Percentiles rank a stretch among this genome's conserved stretches.
Conservation (phyloP, 225 moss, liverwort and hornwort species). For the Physcomitrellopsis africana region DNA sequence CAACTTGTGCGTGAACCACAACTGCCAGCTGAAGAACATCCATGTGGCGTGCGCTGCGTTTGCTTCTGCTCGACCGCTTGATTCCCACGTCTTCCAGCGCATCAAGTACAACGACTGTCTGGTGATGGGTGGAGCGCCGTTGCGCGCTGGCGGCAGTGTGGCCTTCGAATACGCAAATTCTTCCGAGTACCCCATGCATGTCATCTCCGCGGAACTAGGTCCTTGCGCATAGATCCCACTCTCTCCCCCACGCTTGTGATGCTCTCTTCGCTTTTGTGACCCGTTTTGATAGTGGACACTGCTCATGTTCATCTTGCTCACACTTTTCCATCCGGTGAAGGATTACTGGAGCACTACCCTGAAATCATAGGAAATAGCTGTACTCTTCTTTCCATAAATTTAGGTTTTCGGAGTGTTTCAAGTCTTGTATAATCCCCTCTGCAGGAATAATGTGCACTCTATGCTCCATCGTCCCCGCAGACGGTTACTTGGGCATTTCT, state of each 20-base stretch:
- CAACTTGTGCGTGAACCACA: slow-evolving; percentile 73
- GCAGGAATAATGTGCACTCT: slow-evolving; percentile 18
- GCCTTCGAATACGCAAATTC: slow-evolving; percentile 92
- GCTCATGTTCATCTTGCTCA: not conserved
- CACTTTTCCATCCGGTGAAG: not conserved
- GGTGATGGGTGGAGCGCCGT: slow-evolving; percentile 78
- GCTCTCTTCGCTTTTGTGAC: slow-evolving; percentile 14
- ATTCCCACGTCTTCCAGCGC: slow-evolving; percentile 76
- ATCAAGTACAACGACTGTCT: slow-evolving; percentile 85
- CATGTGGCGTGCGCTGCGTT: slow-evolving; percentile 91
- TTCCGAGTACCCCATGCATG: slow-evolving; percentile 86
- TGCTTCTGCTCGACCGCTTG: slow-evolving; percentile 86
- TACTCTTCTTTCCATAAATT: slow-evolving; percentile 5
- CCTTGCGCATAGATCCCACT: slow-evolving; percentile 50
- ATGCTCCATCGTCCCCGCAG: too few species aligned
- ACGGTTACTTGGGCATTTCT: too few species aligned
- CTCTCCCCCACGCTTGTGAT: slow-evolving; percentile 20
- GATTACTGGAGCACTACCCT: slow-evolving; percentile 6
- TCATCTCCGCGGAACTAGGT: slow-evolving; percentile 67
- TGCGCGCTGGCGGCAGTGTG: slow-evolving; percentile 80
- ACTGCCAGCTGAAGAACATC: slow-evolving; percentile 74
- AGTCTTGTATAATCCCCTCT: slow-evolving; percentile 23
- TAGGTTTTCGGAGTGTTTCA: slow-evolving; percentile 21
- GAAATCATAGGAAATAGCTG: slow-evolving; percentile 15
- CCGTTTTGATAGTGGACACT: slow-evolving; percentile 9